phyloP scores from a whole-genome alignment of 75 land plant genomes.

The Chamaecyparis obtusa region DNA sequence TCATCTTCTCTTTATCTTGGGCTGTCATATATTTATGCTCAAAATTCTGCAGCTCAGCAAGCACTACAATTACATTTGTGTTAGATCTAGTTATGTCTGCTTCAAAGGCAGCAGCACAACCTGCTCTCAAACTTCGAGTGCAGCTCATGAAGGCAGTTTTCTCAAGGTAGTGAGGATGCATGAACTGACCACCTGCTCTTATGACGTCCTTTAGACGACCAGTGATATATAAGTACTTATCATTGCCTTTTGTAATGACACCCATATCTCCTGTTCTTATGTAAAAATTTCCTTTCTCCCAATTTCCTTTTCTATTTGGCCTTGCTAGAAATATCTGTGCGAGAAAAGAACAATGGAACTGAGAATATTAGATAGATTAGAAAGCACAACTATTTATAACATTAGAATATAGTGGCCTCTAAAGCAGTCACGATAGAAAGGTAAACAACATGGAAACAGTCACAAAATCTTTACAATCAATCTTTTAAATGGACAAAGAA shows the following conservation, averaged over 20 bases:
- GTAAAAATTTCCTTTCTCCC: no score
- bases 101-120: constrained; percentile 16
- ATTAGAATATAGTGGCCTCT: no score
- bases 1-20: background rate
- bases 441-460: no score
- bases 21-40: background rate
- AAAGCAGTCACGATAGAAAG: no score
- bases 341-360: background rate
- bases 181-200: background rate
- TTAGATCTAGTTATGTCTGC: background rate
- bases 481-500: no score
- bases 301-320: no score
- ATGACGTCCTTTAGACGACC: constrained; percentile 41
- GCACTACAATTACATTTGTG: constrained; percentile 9
- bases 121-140: no score
- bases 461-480: no score
- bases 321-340: no score
- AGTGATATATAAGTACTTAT: constrained; percentile 32
- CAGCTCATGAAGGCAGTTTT: no score
- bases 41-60: background rate
- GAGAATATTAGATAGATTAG: background rate
- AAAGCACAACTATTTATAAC: background rate
- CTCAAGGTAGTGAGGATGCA: constrained; percentile 21
- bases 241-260: constrained; percentile 22
- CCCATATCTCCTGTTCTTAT: constrained; percentile 20